Evolutionary conservation across 2,329 filamentous ascomycete genomes (phyloP).

Genomic region (Zelopaecilomyces penicillatus): DNA sequence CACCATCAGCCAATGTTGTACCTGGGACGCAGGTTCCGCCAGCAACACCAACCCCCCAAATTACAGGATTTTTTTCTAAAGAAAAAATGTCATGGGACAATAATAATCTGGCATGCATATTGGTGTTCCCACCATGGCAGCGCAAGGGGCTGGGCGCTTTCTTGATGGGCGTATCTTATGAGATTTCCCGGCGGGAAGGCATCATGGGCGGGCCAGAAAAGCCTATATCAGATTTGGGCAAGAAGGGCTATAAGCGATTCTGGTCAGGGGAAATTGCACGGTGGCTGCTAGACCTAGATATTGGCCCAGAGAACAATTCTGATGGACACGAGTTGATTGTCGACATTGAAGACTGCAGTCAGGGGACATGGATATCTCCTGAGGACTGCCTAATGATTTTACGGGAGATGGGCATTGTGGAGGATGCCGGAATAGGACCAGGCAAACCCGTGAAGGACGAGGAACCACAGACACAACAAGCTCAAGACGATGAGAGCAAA

Average conservation of each 20-base stretch:
- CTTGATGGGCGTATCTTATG: constrained; percentile 89
- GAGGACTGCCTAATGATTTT: constrained; percentile 77
- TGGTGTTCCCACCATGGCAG: constrained; percentile 94
- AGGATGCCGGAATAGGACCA: constrained; percentile 45
- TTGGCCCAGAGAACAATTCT: constrained; percentile 21
- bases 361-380: constrained; percentile 70
- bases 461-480: constrained; percentile 2
- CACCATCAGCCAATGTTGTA: constrained; percentile 21
- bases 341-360: constrained; percentile 63
- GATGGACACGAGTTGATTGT: constrained; percentile 38
- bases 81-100: constrained; percentile 99
- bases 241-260: constrained; percentile 72
- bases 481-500: constrained; percentile 7
- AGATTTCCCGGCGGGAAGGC: constrained; percentile 75
- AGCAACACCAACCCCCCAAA: constrained; percentile 25
- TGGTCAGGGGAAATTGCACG: constrained; percentile 80
- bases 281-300: constrained; percentile 44
- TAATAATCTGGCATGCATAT: constrained; percentile 93
- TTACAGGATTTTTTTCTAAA: constrained; percentile 97
- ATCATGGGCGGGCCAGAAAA: constrained; percentile 89
- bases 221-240: constrained; percentile 78
- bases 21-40: constrained; percentile 6
- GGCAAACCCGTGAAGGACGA: constrained; percentile 24
- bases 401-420: constrained; percentile 67
- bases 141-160: constrained; percentile 79